These are phyloP conservation scores for Coemansia sp. DNA, from an alignment of 192 early-diverging fungal species.

Conservation along the genomic window DNA sequence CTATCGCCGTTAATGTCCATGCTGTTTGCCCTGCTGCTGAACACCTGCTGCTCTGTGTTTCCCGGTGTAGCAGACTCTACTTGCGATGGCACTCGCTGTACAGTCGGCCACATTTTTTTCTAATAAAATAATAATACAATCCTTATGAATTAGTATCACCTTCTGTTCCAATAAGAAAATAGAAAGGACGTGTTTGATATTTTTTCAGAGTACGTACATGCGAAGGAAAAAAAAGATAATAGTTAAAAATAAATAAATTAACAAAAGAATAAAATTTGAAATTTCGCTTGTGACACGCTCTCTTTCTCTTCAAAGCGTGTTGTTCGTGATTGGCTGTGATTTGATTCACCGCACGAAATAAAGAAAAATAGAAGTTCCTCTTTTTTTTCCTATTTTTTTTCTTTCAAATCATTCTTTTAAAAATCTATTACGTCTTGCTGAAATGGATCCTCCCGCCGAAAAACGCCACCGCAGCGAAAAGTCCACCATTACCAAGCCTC, in stretches of 20 bases:
- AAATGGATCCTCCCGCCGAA: conserved; percentile 11
- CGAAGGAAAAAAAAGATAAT: no score
- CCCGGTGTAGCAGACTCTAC: background rate
- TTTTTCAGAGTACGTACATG: no score
- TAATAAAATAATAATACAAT: background rate
- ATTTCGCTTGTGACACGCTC: no score
- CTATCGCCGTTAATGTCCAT: conserved; percentile 6
- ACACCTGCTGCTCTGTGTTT: conserved; percentile 1
- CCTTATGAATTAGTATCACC: background rate
- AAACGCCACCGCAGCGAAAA: conserved; percentile 25
- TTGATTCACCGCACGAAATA: background rate
- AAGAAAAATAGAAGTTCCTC: background rate
- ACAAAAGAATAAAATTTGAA: no score
- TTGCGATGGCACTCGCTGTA: conserved; percentile 48
- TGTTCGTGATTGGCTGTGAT: no score
- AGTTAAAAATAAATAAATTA: no score
- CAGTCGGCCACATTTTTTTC: conserved; percentile 33
- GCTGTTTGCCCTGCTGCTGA: conserved; percentile 6
- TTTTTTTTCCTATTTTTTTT: background rate
- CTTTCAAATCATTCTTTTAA: background rate
- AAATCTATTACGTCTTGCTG: no score
- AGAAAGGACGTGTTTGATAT: no score
- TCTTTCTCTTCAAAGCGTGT: no score
- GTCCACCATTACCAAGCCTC: background rate
- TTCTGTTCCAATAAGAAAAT: no score